A percentile compares a stretch with the other conserved stretches of the same genome.
Conservation (phyloP, 139 green algal species). For the Raphidocelis subcapitata region DNA sequence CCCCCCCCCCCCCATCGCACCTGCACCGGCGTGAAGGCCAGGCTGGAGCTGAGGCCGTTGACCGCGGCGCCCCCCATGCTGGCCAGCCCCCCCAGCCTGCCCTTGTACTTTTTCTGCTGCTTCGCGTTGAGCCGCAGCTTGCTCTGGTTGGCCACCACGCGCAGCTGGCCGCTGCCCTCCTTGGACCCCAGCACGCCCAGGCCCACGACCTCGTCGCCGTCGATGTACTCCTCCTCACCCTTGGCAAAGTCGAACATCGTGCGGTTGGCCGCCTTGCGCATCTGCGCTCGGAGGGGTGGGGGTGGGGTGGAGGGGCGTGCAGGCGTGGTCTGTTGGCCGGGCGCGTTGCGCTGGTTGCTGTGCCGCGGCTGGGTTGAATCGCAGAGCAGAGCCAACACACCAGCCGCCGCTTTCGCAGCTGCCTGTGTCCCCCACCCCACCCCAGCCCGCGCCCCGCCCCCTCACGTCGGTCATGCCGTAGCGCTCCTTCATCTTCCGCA, state of each 20-base stretch:
- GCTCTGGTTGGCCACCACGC: constrained; percentile 71
- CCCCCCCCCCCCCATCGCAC: constrained; percentile 46
- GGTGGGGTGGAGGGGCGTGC: neutral
- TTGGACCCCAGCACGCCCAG: constrained; percentile 86
- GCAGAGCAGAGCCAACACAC: too few species aligned
- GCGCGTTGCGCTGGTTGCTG: too few species aligned
- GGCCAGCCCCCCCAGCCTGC: neutral
- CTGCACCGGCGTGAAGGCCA: constrained; percentile 97
- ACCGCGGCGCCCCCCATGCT: neutral
- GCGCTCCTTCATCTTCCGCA: constrained; percentile 95
- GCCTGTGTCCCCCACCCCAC: neutral
- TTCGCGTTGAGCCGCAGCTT: constrained; percentile 67
- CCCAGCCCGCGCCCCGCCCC: neutral
- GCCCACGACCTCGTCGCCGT: constrained; percentile 86
- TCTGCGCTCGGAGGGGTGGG: constrained; percentile 22
- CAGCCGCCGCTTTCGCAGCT: too few species aligned
- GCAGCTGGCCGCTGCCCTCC: constrained; percentile 76
- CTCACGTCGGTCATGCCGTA: constrained; percentile 73
- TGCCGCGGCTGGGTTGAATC: too few species aligned
- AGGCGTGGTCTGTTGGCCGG: too few species aligned
- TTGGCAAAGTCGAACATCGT: constrained; percentile 87
- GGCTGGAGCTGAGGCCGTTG: constrained; percentile 20
- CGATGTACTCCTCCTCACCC: constrained; percentile 91
- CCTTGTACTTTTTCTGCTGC: constrained; percentile 45
- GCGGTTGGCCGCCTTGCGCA: constrained; percentile 93